Conservation (phyloP, 2,329 filamentous ascomycete species). For the Clonostachys solani region DNA sequence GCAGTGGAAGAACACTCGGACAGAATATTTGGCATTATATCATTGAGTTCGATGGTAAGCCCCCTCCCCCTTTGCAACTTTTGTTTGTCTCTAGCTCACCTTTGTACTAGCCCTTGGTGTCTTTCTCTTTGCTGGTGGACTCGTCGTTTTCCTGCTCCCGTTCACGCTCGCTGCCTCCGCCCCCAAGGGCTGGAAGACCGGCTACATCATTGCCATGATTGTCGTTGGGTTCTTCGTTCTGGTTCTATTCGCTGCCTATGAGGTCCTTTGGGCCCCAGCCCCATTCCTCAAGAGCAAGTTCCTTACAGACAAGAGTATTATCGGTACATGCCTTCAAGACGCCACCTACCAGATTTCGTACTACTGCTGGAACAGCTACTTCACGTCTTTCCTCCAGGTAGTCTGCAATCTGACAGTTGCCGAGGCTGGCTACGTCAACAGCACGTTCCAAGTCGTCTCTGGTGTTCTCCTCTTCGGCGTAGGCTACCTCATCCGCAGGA, state of each 20-base stretch:
- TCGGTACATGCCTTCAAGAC: conserved; percentile 42
- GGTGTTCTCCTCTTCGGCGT: conserved; percentile 43
- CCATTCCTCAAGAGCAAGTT: conserved; percentile 52
- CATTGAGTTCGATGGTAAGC: conserved; percentile 51
- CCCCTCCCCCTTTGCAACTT: not conserved
- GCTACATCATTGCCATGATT: conserved; percentile 55
- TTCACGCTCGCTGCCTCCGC: conserved; percentile 50
- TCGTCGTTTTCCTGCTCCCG: conserved; percentile 59
- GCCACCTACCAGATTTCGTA: conserved; percentile 41
- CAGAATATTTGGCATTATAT: conserved; percentile 46
- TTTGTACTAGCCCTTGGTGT: conserved; percentile 39
- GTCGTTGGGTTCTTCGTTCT: conserved; percentile 57
- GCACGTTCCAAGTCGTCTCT: conserved; percentile 46
- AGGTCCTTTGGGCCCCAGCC: conserved; percentile 50
- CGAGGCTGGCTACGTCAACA: conserved; percentile 39
- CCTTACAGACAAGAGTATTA: conserved; percentile 44
- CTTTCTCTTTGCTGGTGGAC: conserved; percentile 50
- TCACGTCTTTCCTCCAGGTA: conserved; percentile 51
- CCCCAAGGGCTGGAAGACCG: conserved; percentile 44
- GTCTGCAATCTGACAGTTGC: conserved; percentile 36
- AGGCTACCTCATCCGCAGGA: conserved; percentile 38
- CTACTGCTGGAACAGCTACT: conserved; percentile 50
- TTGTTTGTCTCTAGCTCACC: not conserved
- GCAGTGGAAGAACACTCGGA: conserved; percentile 34
- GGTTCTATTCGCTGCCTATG: conserved; percentile 49